Conservation (phyloP, 768 basidiomycete genomes). For the Hysterangium stoloniferum region DNA sequence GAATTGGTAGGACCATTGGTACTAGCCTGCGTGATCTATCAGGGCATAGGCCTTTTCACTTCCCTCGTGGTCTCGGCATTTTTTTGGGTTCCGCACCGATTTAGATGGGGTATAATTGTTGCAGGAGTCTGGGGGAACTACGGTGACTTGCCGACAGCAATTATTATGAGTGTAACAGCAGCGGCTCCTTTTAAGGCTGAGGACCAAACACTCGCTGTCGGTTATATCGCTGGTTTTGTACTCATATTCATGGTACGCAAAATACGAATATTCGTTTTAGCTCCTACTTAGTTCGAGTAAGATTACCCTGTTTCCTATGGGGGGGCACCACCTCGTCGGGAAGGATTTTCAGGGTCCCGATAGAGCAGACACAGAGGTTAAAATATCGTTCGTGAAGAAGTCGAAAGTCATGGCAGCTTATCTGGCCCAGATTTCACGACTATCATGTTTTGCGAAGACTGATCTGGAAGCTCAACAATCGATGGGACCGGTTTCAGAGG, state of each 20-base stretch:
- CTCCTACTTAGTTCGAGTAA: constrained; percentile 18
- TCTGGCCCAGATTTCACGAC: background rate
- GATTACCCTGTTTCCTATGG: constrained; percentile 60
- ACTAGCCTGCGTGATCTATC: constrained; percentile 54
- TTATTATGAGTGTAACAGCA: constrained; percentile 55
- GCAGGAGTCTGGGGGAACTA: constrained; percentile 66
- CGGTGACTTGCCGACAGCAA: constrained; percentile 63
- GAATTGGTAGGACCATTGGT: constrained; percentile 63
- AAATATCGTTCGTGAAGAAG: constrained; percentile 28
- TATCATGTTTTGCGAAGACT: constrained; percentile 24
- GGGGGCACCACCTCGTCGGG: constrained; percentile 44
- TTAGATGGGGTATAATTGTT: constrained; percentile 60
- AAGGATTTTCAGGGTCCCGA: constrained; percentile 64
- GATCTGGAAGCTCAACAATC: background rate
- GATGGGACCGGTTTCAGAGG: no score
- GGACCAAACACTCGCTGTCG: constrained; percentile 57
- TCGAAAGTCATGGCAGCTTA: background rate
- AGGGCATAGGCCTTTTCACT: constrained; percentile 43
- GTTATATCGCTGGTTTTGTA: constrained; percentile 56
- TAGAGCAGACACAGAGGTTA: constrained; percentile 47
- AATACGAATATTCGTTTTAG: background rate
- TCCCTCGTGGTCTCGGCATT: constrained; percentile 50
- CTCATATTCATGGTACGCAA: constrained; percentile 48
- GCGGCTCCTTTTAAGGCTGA: constrained; percentile 49
- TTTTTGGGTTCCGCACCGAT: constrained; percentile 75